These are phyloP conservation scores for Penicillium griseofulvum DNA, from an alignment of 2,329 filamentous ascomycete species.

Conservation along the genomic window DNA sequence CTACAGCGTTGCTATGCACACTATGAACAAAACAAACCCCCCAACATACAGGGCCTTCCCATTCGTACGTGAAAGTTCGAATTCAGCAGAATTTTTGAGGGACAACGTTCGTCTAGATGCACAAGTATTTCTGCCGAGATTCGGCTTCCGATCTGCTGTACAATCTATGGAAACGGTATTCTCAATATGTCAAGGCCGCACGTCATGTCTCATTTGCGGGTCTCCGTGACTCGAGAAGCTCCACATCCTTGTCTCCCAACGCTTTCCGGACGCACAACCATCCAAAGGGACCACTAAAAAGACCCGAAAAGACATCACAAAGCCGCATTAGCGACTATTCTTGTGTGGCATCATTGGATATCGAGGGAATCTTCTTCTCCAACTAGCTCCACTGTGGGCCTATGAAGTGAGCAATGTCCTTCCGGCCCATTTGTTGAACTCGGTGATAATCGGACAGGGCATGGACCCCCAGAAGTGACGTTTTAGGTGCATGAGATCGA, in stretches of 20 bases:
- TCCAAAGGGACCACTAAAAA: no score
- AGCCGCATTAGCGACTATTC: no score
- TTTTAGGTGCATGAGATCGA: not conserved
- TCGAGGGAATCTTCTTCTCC: not conserved
- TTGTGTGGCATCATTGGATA: not conserved
- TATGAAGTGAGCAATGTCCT: not conserved
- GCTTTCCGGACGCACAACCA: not conserved
- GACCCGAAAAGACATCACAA: no score
- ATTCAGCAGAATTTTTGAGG: not conserved
- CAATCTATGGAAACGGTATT: no score
- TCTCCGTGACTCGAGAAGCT: not conserved
- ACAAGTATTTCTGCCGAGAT: not conserved
- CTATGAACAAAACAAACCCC: no score
- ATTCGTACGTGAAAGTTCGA: not conserved
- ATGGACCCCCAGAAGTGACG: not conserved
- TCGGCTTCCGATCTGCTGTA: not conserved
- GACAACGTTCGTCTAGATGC: no score
- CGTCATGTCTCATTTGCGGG: not conserved
- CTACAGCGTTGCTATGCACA: no score
- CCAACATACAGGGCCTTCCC: not conserved
- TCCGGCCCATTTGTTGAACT: not conserved
- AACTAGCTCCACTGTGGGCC: not conserved
- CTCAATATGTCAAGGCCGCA: not conserved
- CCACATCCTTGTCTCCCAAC: no score
- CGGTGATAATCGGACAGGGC: not conserved